A percentile compares a stretch with the other conserved stretches of the same genome.
phyloP scores from a whole-genome alignment of 345 rosid genomes.

The Mercurialis annua region DNA sequence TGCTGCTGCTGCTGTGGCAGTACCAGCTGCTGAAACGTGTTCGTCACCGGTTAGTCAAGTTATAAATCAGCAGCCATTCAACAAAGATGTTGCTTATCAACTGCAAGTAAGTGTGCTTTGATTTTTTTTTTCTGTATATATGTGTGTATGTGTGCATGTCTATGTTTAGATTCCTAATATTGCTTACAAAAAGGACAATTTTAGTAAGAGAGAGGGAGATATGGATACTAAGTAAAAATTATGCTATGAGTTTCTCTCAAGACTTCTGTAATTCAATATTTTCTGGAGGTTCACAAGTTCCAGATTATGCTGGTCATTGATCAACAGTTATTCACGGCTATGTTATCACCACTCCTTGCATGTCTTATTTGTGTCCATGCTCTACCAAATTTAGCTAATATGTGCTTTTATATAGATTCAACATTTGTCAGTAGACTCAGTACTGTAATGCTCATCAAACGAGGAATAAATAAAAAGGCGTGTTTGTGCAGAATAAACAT shows the following conservation, averaged over 20 bases:
- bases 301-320: not conserved
- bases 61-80: constrained; percentile 22
- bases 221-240: not conserved
- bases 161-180: not conserved
- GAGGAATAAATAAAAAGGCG: no score
- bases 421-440: not conserved
- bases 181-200: not conserved
- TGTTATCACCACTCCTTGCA: no score
- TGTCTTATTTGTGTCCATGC: no score
- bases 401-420: not conserved
- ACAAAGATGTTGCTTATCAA: constrained; percentile 20
- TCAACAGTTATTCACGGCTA: not conserved
- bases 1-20: constrained; percentile 3
- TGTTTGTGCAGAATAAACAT: not conserved
- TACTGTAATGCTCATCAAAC: no score
- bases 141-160: no score
- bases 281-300: not conserved
- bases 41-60: constrained; percentile 2
- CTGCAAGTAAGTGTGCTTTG: constrained; percentile 29
- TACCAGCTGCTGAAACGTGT: constrained; percentile 6
- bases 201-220: not conserved
- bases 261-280: not conserved
- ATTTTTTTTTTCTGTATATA: constrained; percentile 1
- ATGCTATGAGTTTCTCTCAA: not conserved
- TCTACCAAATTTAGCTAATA: not conserved